A percentile compares a stretch with the other conserved stretches of the same genome.
Evolutionary conservation across 352 stramenopile genomes (phyloP).

Genomic region (Phytophthora megakarya): DNA sequence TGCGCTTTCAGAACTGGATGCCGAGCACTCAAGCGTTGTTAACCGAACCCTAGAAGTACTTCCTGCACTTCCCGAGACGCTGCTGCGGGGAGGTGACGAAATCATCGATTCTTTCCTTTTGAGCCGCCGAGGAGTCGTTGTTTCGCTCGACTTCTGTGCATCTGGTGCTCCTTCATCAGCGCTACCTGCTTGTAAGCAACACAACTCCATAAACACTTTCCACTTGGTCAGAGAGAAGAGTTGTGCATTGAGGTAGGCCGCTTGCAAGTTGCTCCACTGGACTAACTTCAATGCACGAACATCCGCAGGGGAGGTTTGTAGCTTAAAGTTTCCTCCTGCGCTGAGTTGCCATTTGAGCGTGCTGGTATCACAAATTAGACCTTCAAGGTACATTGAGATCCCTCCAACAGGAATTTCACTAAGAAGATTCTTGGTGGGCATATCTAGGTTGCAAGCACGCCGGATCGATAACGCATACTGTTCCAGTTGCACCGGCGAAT

Average conservation of each 20-base stretch:
- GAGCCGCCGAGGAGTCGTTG: constrained; percentile 11
- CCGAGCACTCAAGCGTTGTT: constrained; percentile 3
- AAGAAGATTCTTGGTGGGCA: constrained; percentile 14
- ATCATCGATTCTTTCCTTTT: constrained; percentile 83
- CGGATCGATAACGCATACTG: constrained; percentile 27
- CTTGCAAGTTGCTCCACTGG: constrained; percentile 64
- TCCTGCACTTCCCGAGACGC: not conserved
- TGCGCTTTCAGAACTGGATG: constrained; percentile 16
- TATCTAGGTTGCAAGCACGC: constrained; percentile 19
- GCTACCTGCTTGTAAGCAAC: constrained; percentile 47
- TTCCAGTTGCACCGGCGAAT: constrained; percentile 39
- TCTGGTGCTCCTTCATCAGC: not conserved
- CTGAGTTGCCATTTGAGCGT: constrained; percentile 42
- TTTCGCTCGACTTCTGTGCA: constrained; percentile 15
- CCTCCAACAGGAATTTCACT: constrained; percentile 19
- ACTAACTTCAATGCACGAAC: constrained; percentile 40
- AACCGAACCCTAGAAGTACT: constrained; percentile 20
- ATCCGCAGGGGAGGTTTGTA: constrained; percentile 30
- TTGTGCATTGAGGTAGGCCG: constrained; percentile 56
- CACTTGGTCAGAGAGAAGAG: constrained; percentile 55
- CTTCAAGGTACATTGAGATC: constrained; percentile 36
- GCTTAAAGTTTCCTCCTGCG: constrained; percentile 29
- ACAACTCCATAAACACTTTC: constrained; percentile 80
- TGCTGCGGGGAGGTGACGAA: constrained; percentile 47
- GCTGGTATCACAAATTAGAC: constrained; percentile 33